phyloP scores from a whole-genome alignment of 1,284 basidiomycete species.

The Wolfiporia cocos region DNA sequence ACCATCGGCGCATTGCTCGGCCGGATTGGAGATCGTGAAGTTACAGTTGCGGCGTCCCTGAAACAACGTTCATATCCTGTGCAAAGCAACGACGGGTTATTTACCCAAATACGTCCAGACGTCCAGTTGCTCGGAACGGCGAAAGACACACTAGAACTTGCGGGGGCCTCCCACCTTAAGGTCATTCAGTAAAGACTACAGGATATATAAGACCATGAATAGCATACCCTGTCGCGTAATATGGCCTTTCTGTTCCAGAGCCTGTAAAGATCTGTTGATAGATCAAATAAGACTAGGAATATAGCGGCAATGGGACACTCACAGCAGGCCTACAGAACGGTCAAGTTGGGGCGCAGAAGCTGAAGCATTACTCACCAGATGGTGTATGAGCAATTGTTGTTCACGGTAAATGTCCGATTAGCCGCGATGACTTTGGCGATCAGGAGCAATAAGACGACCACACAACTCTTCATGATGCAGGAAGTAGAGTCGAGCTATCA shows the following conservation, averaged over 20 bases:
- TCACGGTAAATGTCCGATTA: conserved; percentile 29
- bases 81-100: conserved; percentile 8
- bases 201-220: not conserved
- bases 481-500: too few relatives aligned
- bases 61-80: not conserved
- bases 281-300: not conserved
- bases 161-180: conserved; percentile 12
- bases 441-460: not conserved
- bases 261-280: conserved; percentile 4
- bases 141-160: conserved; percentile 16
- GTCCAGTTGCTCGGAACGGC: conserved; percentile 28
- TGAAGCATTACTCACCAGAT: conserved; percentile 28
- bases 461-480: too few relatives aligned
- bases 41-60: conserved; percentile 39
- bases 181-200: too few relatives aligned
- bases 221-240: conserved; percentile 4
- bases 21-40: conserved; percentile 32
- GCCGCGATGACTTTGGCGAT: conserved; percentile 17
- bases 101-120: conserved; percentile 29
- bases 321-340: conserved; percentile 4
- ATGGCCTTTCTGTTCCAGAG: not conserved
- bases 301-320: not conserved
- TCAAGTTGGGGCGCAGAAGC: not conserved
- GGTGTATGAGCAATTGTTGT: conserved; percentile 32
- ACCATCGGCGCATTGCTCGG: conserved; percentile 36